Percentiles rank a stretch among this genome's conserved stretches.
Conservation (phyloP, 73 alveolate species). For the Breviolum minutum region DNA sequence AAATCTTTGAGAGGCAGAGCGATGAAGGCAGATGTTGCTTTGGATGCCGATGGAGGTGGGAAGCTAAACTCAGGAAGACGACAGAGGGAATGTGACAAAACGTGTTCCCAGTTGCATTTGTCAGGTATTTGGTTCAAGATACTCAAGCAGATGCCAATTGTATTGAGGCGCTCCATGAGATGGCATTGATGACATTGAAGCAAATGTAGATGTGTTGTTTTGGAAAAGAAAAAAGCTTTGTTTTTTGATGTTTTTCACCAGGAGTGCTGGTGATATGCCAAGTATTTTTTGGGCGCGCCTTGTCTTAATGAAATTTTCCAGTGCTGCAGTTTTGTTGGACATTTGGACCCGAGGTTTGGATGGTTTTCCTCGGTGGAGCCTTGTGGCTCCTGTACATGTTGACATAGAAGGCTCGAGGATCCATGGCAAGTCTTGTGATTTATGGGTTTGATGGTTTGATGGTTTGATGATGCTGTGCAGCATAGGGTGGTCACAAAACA, state of each 20-base stretch:
- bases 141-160: conserved; percentile 29
- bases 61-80: too few species aligned
- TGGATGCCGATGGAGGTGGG: conserved; percentile 43
- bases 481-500: not conserved
- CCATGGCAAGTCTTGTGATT: not conserved
- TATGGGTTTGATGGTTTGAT: not conserved
- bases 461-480: not conserved
- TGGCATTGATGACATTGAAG: not conserved
- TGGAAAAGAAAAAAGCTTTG: too few species aligned
- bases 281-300: conserved; percentile 38
- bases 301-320: not conserved
- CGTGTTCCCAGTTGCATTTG: not conserved
- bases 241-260: too few species aligned
- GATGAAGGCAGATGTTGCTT: conserved; percentile 25
- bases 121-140: conserved; percentile 41
- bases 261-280: conserved; percentile 66
- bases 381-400: not conserved
- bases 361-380: conserved; percentile 28
- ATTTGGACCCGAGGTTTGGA: conserved; percentile 7
- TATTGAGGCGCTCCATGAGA: not conserved
- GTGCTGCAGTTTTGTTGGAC: not conserved
- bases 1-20: too few species aligned
- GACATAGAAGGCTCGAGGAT: conserved; percentile 5
- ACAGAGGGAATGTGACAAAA: too few species aligned
- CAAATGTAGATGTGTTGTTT: too few species aligned